Conservation (phyloP, 129 eudicot genomes). For the Flaveria sonorensis region DNA sequence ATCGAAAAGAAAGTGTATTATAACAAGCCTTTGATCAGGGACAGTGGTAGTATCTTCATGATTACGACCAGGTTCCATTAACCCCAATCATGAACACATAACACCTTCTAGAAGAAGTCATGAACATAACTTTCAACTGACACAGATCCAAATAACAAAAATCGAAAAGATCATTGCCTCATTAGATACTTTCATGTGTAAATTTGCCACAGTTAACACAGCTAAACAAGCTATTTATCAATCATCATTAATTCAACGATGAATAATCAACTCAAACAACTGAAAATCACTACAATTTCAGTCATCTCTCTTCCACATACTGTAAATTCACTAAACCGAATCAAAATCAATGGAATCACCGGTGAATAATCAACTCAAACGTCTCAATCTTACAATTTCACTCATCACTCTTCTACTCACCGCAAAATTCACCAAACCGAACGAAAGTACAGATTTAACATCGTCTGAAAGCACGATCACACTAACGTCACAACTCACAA, state of each 20-base stretch:
- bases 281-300: too few relatives aligned
- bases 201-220: neutral
- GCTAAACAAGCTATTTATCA: too few relatives aligned
- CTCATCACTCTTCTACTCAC: neutral
- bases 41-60: neutral
- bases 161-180: neutral
- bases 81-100: neutral
- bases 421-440: neutral
- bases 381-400: neutral
- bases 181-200: constrained; percentile 3
- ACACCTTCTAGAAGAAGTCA: neutral
- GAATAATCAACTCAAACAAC: too few relatives aligned
- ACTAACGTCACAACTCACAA: neutral
- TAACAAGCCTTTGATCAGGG: neutral
- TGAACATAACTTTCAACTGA: neutral
- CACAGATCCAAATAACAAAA: neutral
- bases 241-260: too few relatives aligned
- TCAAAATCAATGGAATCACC: neutral
- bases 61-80: neutral
- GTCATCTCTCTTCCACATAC: neutral
- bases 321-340: too few relatives aligned
- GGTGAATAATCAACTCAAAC: constrained; percentile 11
- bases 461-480: neutral
- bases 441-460: neutral
- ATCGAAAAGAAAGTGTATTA: neutral